Conservation (phyloP, 2,329 filamentous ascomycete species). For the Sporothrix protearum region DNA sequence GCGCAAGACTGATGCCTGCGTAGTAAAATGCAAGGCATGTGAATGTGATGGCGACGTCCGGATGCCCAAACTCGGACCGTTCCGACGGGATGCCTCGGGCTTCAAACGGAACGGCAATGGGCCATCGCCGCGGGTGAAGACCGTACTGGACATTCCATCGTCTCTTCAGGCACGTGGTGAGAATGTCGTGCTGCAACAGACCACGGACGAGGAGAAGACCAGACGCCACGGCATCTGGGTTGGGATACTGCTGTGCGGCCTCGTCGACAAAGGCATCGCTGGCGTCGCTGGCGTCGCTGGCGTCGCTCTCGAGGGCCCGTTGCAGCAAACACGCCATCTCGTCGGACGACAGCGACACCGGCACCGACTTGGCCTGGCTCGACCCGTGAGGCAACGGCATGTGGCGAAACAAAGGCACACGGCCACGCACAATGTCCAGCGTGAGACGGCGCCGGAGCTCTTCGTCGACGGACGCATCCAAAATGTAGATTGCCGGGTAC, state of each 20-base stretch:
- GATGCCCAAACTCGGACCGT: conserved; percentile 64
- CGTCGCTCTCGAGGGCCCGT: neutral
- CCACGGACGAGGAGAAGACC: conserved; percentile 58
- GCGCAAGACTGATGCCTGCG: conserved; percentile 47
- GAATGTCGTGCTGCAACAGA: conserved; percentile 56
- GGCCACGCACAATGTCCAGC: conserved; percentile 40
- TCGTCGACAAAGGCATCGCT: neutral
- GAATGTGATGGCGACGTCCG: conserved; percentile 61
- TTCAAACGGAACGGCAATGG: conserved; percentile 63
- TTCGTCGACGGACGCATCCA: conserved; percentile 47
- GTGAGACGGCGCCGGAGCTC: conserved; percentile 41
- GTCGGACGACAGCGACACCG: no score
- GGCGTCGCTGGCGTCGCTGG: neutral
- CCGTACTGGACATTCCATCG: conserved; percentile 66
- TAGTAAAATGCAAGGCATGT: conserved; percentile 69
- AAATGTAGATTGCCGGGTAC: conserved; percentile 57
- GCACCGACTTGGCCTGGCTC: neutral
- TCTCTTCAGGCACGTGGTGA: conserved; percentile 59
- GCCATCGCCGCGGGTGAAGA: conserved; percentile 50
- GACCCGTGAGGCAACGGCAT: neutral
- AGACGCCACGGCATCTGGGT: neutral
- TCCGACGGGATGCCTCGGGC: conserved; percentile 62
- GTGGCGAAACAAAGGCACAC: conserved; percentile 32
- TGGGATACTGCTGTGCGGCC: conserved; percentile 9
- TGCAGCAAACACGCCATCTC: neutral